These are phyloP conservation scores for Myxozyma kluyveri DNA, from an alignment of 805 yeast genomes.

Conservation along the genomic window DNA sequence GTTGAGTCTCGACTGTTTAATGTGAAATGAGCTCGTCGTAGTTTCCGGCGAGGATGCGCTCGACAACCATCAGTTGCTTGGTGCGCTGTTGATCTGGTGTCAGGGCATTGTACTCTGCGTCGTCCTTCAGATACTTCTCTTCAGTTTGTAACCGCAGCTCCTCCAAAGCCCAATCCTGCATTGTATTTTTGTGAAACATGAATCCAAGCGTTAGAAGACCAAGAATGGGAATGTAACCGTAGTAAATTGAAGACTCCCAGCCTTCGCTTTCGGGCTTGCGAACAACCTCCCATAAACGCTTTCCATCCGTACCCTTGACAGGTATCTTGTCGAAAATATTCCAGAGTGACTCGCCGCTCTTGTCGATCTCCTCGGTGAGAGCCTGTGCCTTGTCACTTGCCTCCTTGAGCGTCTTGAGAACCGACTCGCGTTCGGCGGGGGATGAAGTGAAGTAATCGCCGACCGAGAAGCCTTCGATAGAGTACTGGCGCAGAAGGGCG, in stretches of 20 bases:
- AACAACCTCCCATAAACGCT: conserved; percentile 72
- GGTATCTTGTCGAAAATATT: conserved; percentile 80
- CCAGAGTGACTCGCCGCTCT: conserved; percentile 46
- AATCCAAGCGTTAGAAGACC: conserved; percentile 53
- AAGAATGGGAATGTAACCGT: conserved; percentile 68
- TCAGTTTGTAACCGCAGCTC: conserved; percentile 75
- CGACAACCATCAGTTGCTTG: conserved; percentile 75
- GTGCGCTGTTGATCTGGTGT: conserved; percentile 57
- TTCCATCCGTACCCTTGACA: conserved; percentile 74
- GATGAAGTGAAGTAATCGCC: background rate
- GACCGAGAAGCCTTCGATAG: background rate
- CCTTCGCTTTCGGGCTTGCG: conserved; percentile 77
- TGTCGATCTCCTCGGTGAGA: conserved; percentile 26
- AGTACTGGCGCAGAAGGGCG: conserved; percentile 53
- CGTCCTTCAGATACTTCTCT: conserved; percentile 60
- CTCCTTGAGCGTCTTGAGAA: conserved; percentile 4
- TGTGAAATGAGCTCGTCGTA: conserved; percentile 53
- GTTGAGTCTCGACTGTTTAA: conserved; percentile 1
- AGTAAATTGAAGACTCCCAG: conserved; percentile 76
- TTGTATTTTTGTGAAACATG: conserved; percentile 47
- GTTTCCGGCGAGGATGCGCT: conserved; percentile 78
- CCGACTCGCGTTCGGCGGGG: conserved; percentile 1
- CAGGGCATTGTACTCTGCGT: conserved; percentile 43
- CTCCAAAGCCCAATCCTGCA: conserved; percentile 74
- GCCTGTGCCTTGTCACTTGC: background rate